phyloP scores from a whole-genome alignment of 1,139 yeast species.

The Williopsis jadinii region DNA sequence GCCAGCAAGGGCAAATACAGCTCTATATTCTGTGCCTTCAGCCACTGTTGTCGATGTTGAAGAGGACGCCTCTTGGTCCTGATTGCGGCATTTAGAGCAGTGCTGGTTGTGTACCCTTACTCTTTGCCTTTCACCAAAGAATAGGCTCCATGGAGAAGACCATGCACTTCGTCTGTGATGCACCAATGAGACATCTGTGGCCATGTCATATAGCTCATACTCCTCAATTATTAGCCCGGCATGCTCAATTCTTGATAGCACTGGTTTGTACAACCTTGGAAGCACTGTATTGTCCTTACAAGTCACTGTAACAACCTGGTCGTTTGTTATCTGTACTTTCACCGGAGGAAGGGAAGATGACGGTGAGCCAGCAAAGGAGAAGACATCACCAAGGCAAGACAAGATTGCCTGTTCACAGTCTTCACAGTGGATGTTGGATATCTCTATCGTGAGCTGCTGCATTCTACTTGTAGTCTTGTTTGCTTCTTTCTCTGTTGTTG shows the following conservation, averaged over 20 bases:
- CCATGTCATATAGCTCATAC: constrained; percentile 1
- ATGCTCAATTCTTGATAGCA: neutral
- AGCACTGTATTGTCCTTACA: neutral
- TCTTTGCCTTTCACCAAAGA: neutral
- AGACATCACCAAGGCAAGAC: too few relatives aligned
- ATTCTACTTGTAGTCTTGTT: neutral
- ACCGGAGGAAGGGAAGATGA: too few relatives aligned
- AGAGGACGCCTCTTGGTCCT: constrained; percentile 5
- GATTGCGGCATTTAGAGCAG: constrained; percentile 30
- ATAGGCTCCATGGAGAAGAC: neutral
- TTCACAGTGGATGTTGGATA: constrained; percentile 5
- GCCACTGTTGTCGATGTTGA: constrained; percentile 11
- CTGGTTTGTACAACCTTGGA: neutral
- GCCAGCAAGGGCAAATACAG: constrained; percentile 50
- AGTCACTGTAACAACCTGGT: neutral
- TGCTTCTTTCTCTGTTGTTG: too few relatives aligned
- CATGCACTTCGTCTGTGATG: neutral
- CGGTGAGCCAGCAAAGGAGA: too few relatives aligned
- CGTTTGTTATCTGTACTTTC: neutral
- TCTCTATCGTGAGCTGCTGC: constrained; percentile 3
- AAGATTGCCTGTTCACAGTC: constrained; percentile 4
- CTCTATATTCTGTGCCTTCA: constrained; percentile 32
- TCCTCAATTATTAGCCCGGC: constrained; percentile 4
- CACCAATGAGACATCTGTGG: neutral
- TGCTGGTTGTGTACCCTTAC: constrained; percentile 26